These are phyloP conservation scores for Amylostereum areolatum DNA, from an alignment of 1,284 basidiomycete genomes.

Conservation along the genomic window DNA sequence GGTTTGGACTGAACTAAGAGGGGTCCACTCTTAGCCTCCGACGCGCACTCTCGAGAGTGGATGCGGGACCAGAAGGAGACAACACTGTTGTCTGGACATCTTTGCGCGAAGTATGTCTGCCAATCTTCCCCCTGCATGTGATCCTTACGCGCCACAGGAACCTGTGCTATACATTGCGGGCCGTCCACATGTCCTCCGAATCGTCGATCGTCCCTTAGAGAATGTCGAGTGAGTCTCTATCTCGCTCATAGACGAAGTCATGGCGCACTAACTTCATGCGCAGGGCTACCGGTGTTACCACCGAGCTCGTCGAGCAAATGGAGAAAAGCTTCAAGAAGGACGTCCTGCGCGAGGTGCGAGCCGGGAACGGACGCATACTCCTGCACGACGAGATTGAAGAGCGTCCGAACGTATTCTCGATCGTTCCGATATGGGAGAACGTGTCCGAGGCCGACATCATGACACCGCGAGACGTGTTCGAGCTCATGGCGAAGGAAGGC, in stretches of 20 bases:
- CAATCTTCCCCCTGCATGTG: not conserved
- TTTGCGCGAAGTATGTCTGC: conserved; percentile 63
- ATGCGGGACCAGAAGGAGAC: conserved; percentile 67
- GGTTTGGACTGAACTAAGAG: conserved; percentile 11
- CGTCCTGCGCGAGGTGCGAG: conserved; percentile 74
- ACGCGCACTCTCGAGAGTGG: conserved; percentile 76
- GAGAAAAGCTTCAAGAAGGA: conserved; percentile 88
- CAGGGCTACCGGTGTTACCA: conserved; percentile 92
- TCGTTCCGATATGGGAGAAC: conserved; percentile 87
- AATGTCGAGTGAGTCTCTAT: conserved; percentile 76
- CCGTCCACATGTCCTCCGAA: conserved; percentile 88
- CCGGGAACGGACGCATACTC: conserved; percentile 77
- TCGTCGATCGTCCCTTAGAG: conserved; percentile 83
- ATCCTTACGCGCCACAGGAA: conserved; percentile 48
- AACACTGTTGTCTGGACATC: conserved; percentile 88
- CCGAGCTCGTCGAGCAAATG: conserved; percentile 90
- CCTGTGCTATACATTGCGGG: conserved; percentile 92
- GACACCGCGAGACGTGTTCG: conserved; percentile 87
- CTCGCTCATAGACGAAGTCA: not conserved
- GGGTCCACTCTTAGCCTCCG: conserved; percentile 51
- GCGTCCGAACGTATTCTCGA: conserved; percentile 82
- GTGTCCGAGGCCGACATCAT: conserved; percentile 84
- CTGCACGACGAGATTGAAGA: conserved; percentile 97
- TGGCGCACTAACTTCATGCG: not conserved
- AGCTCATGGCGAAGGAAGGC: conserved; percentile 67